Conservation (phyloP, 257 asterid species). For the Solanum sejunctum region DNA sequence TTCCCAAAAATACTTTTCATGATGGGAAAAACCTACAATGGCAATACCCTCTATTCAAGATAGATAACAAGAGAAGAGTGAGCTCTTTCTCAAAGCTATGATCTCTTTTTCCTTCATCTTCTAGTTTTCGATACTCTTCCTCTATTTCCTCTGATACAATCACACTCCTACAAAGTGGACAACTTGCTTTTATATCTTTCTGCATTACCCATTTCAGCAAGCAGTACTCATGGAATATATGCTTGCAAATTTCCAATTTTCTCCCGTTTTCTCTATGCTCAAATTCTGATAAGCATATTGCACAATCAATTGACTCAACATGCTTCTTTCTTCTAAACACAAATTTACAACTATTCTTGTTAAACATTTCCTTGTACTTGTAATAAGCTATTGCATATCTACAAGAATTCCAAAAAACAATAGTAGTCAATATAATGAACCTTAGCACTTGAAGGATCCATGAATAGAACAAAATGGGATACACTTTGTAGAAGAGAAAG, state of each 20-base stretch:
- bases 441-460: not conserved
- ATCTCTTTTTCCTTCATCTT: not conserved
- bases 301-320: not conserved
- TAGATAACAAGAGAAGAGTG: not conserved
- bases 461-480: not conserved
- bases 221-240: not conserved
- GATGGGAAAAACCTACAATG: not conserved
- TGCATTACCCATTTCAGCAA: not conserved
- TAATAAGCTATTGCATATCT: not conserved
- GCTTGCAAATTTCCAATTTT: not conserved
- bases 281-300: not conserved
- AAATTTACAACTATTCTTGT: not conserved
- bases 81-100: not conserved
- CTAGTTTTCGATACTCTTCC: not conserved
- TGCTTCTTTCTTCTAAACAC: not conserved
- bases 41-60: not conserved
- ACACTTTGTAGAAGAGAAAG: not conserved
- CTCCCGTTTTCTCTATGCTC: not conserved
- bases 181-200: not conserved
- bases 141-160: not conserved
- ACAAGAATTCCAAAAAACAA: not conserved
- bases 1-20: too few species aligned
- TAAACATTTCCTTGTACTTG: not conserved
- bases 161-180: conserved; percentile 1
- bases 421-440: not conserved